Conservation (phyloP, 352 stramenopile species). For the Peronospora destructor region DNA sequence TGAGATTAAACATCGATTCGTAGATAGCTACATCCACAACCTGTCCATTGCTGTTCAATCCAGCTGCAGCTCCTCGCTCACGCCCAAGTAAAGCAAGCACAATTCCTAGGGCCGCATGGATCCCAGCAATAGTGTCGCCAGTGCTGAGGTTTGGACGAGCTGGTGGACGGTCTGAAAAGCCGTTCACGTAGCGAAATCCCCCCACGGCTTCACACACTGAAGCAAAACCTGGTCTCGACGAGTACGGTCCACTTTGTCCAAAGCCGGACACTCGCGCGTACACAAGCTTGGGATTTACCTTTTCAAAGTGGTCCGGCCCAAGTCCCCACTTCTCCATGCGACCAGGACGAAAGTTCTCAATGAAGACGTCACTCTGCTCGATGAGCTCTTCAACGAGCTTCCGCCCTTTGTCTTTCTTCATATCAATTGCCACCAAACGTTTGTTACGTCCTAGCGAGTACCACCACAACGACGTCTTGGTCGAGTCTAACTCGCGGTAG, state of each 20-base stretch:
- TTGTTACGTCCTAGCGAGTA: conserved; percentile 87
- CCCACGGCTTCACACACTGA: conserved; percentile 85
- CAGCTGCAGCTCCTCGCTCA: conserved; percentile 33
- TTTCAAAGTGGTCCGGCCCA: conserved; percentile 63
- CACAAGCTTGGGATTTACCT: conserved; percentile 71
- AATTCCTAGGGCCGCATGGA: conserved; percentile 76
- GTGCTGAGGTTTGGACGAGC: conserved; percentile 80
- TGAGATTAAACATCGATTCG: conserved; percentile 83
- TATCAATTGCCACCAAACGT: conserved; percentile 75
- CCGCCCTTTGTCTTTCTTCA: conserved; percentile 59
- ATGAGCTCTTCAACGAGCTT: conserved; percentile 68
- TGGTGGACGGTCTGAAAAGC: conserved; percentile 68
- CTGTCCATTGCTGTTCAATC: conserved; percentile 38
- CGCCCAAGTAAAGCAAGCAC: conserved; percentile 73
- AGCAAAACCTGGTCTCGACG: conserved; percentile 66
- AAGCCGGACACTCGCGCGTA: conserved; percentile 82
- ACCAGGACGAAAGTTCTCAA: conserved; percentile 86
- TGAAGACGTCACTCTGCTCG: conserved; percentile 71
- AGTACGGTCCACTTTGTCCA: conserved; percentile 79
- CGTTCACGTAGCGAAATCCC: conserved; percentile 83
- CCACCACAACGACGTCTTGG: conserved; percentile 83
- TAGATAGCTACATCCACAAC: conserved; percentile 85
- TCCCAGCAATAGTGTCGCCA: conserved; percentile 78
- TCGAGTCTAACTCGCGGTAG: conserved; percentile 67
- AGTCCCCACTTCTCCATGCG: conserved; percentile 86